Evolutionary conservation across 768 basidiomycete species (phyloP), one percentile per base, ranked within the genome.

Genomic region (Asterophora lycoperdoides): DNA sequence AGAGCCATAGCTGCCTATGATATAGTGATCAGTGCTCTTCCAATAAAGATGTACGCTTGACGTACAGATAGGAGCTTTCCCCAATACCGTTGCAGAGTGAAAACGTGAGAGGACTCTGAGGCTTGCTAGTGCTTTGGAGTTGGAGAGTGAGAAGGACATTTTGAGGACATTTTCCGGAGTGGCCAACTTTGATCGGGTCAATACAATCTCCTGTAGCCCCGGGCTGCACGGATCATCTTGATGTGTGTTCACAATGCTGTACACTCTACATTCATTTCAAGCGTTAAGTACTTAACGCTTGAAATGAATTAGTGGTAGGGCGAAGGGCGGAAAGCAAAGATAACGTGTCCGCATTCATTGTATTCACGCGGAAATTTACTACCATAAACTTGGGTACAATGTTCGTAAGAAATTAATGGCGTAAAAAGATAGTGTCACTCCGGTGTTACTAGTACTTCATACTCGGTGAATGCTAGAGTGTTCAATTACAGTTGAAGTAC

Each of bases 401-500:
- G 23, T 23, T 23, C 23, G 23, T 23, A 6, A 23, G 23, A 8
- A 13, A 32, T 4, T 13, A 32, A 15, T 13, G 13, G 38, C 18
- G 19, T 17, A 3, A 29, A 17, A 34, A 23, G 41, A 1, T 17
- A 18, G 28, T 43, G 19, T 20, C 50, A 68, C 52, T 18, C 6
- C n/a, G n/a, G n/a, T n/a, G n/a, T n/a, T n/a, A n/a, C n/a, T n/a
- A n/a, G n/a, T n/a, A n/a, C n/a, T n/a, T n/a, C 23, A 14, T 20
- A 15, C 8, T 32, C 32, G 23, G 3, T 23, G 23, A 23, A 23
- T 23, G 6, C 23, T 6, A 23, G 23, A 23, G 23, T 6, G 6
- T 23, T 32, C 48, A 79, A 32, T 48, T 60, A 54, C 80, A 81
- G 52, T 76, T 60, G 56, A 79, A 80, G 54, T 81, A 81, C 51